Conservation (phyloP, 1,139 yeast genomes). For the Saccharomyces hybrid region DNA sequence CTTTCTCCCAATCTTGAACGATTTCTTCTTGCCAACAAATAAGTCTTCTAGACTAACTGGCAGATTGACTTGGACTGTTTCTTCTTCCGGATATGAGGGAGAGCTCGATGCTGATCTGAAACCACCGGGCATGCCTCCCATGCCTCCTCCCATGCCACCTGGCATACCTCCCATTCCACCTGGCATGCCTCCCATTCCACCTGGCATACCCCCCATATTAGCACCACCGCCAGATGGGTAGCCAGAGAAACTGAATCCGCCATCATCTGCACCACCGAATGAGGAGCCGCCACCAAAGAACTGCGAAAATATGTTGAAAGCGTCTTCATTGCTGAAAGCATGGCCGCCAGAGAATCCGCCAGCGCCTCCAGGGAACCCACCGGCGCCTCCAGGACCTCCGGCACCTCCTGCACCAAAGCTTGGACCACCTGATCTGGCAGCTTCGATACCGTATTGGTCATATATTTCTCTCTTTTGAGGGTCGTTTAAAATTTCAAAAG, state of each 20-base stretch:
- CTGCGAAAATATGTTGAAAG: conserved; percentile 63
- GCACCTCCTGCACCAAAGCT: conserved; percentile 41
- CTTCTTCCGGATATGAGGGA: conserved; percentile 49
- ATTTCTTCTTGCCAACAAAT: conserved; percentile 73
- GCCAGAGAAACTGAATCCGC: conserved; percentile 13
- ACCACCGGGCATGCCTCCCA: conserved; percentile 39
- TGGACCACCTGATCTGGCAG: conserved; percentile 84
- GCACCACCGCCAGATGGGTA: conserved; percentile 19
- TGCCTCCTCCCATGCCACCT: conserved; percentile 34
- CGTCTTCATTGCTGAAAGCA: conserved; percentile 68
- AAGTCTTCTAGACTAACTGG: conserved; percentile 84
- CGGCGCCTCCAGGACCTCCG: conserved; percentile 38
- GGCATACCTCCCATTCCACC: conserved; percentile 46
- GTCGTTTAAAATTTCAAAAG: conserved; percentile 83
- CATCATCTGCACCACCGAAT: conserved; percentile 15
- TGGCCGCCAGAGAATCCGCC: conserved; percentile 47
- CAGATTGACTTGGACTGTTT: conserved; percentile 62
- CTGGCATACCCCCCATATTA: conserved; percentile 26
- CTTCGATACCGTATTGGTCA: conserved; percentile 76
- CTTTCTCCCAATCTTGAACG: conserved; percentile 82
- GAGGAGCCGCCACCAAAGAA: conserved; percentile 31
- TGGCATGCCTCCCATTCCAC: conserved; percentile 20
- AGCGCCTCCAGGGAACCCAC: conserved; percentile 39
- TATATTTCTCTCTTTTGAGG: conserved; percentile 77
- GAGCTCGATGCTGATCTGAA: conserved; percentile 32